Evolutionary conservation across 495 filamentous ascomycete species (phyloP), one percentile per base, ranked within the genome.

Genomic region (Echria macrotheca): DNA sequence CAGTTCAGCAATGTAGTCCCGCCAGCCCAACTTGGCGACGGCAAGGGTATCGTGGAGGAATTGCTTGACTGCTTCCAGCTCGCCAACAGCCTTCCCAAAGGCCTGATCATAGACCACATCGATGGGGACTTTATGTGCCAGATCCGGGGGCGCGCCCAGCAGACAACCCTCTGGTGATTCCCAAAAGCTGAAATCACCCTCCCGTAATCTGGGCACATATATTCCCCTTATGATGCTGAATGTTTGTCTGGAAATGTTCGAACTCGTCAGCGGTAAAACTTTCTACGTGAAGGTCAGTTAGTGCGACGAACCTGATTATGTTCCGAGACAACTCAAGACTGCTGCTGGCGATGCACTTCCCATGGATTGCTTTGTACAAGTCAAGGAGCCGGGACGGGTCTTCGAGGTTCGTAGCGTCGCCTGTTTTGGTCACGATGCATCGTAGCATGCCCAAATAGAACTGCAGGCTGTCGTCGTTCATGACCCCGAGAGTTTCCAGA

Each of bases 1-100:
- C 2, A 44, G 33, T 26, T 50, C 37, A 7, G 26, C 36, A 1
- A 50, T 17, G 23, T 42, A n/a, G 10, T 33, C 28, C 21, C 37
- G 19, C 18, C 33, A 50, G 37, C 25, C 28, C 3, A 18, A 12
- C 24, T 18, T 44, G 12, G 23, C 28, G 33, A 43, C 23, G 10
- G 10, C 28, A 6, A 50, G 36, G 23, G 53, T 62, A 14, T 40
- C 38, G 2, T 31, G 37, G 8, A 69, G 52, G 38, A 69, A 62
- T 7, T 41, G 8, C 7, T 28, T 36, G 41, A 61, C 17, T 19
- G 18, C 37, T 4, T 40, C 4, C 12, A 54, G 38, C 7, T 35
- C 25, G 2, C 12, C 24, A 11, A 7, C 10, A 1, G 21, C 26
- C 11, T 10, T 26, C 1, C 32, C 36, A 39, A 15, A 18, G 19